Conservation (phyloP, 1,284 basidiomycete species). For the Cystobasidiaceae sp. region DNA sequence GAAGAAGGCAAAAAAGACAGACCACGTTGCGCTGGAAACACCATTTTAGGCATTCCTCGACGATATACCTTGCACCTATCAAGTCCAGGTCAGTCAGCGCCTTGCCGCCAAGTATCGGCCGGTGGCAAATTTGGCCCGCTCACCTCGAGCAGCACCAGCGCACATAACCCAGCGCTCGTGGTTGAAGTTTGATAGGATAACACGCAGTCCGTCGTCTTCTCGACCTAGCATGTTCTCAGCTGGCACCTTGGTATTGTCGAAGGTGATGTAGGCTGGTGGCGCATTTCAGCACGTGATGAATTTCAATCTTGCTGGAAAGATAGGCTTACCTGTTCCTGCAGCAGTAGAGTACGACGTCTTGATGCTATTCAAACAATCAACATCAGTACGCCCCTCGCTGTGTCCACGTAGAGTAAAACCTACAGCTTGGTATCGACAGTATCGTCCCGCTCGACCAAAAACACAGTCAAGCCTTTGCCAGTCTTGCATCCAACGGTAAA, state of each 20-base stretch:
- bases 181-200: conserved; percentile 41
- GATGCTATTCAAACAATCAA: conserved; percentile 42
- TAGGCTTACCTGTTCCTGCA: conserved; percentile 27
- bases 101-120: too few species aligned
- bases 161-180: conserved; percentile 48
- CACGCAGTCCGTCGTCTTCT: conserved; percentile 49
- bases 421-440: conserved; percentile 30
- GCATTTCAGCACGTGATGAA: background rate
- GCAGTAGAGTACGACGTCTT: conserved; percentile 37
- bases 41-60: conserved; percentile 41
- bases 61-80: conserved; percentile 14
- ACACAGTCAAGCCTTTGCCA: conserved; percentile 20
- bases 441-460: conserved; percentile 28
- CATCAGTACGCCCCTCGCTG: background rate
- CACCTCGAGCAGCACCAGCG: conserved; percentile 45
- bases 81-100: too few species aligned
- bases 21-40: conserved; percentile 34
- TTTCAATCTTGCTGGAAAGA: background rate
- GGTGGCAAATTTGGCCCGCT: too few species aligned
- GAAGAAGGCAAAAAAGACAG: background rate
- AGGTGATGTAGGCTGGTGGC: conserved; percentile 23
- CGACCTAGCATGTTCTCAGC: conserved; percentile 48
- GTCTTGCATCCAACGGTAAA: conserved; percentile 30
- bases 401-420: background rate
- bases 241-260: conserved; percentile 46